Conservation (phyloP, 2,329 filamentous ascomycete genomes). For the Colletotrichum theobromicola region DNA sequence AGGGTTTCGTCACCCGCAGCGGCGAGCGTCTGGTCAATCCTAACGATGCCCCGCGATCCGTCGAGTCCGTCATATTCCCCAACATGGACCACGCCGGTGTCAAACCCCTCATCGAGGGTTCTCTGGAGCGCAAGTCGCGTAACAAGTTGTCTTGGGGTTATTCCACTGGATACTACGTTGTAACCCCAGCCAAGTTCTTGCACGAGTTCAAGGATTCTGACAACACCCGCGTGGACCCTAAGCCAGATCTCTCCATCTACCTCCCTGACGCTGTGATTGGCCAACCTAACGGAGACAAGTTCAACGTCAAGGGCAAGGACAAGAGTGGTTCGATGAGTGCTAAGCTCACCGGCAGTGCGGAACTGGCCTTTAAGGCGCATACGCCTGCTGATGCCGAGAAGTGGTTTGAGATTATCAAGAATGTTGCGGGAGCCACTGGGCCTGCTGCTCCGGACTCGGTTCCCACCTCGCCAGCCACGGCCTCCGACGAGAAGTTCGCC, state of each 20-base stretch:
- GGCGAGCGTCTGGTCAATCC: conserved; percentile 78
- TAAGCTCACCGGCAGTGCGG: conserved; percentile 80
- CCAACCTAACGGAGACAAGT: conserved; percentile 76
- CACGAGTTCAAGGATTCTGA: conserved; percentile 98
- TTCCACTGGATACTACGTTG: conserved; percentile 84
- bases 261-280: conserved; percentile 89
- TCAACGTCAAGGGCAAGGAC: conserved; percentile 96
- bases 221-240: conserved; percentile 70
- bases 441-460: conserved; percentile 33
- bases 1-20: conserved; percentile 78
- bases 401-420: conserved; percentile 79
- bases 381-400: conserved; percentile 79
- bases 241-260: conserved; percentile 88
- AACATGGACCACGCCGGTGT: conserved; percentile 87
- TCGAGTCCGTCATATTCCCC: conserved; percentile 80
- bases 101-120: conserved; percentile 84
- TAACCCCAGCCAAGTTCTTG: conserved; percentile 85
- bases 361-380: conserved; percentile 88
- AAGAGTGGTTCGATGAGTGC: conserved; percentile 79
- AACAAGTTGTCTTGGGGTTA: conserved; percentile 82
- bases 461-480: conserved; percentile 37
- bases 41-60: conserved; percentile 72
- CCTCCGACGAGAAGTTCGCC: conserved; percentile 31
- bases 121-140: conserved; percentile 87
- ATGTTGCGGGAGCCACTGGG: conserved; percentile 59